Evolutionary conservation across 2,329 filamentous ascomycete species (phyloP).

Genomic region (Trichoderma harzianum): DNA sequence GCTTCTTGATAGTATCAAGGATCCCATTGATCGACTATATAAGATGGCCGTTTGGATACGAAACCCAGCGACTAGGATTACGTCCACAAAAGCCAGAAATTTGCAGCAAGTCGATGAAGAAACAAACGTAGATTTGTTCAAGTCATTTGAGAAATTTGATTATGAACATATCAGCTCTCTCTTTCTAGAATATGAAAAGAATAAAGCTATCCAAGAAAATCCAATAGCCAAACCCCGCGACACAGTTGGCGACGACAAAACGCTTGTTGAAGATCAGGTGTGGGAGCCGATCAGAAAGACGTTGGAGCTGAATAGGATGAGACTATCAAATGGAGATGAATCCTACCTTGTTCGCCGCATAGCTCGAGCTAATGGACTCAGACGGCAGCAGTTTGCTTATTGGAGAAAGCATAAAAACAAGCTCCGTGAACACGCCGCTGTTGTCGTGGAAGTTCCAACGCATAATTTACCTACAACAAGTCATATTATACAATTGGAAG

Average conservation of each 20-base stretch:
- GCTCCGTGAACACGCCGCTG: neutral
- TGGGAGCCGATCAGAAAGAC: constrained; percentile 3
- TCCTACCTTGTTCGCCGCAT: constrained; percentile 4
- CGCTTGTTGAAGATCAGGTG: neutral
- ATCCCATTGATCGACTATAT: constrained; percentile 13
- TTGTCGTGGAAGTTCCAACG: neutral
- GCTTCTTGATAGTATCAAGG: neutral
- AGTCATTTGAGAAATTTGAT: neutral
- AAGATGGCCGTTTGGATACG: constrained; percentile 15
- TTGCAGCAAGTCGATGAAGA: constrained; percentile 8
- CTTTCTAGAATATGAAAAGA: constrained; percentile 10
- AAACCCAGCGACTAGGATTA: constrained; percentile 1
- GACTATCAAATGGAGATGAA: neutral
- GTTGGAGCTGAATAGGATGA: neutral
- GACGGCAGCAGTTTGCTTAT: constrained; percentile 11
- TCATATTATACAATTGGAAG: neutral
- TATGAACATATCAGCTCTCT: constrained; percentile 9
- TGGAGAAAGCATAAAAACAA: constrained; percentile 12
- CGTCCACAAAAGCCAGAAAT: neutral
- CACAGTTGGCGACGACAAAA: neutral
- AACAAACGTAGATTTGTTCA: neutral
- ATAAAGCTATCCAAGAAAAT: neutral
- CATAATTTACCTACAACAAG: neutral
- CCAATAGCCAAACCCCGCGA: neutral
- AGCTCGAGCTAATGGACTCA: constrained; percentile 1